Evolutionary conservation across 306 rosid species (phyloP), one percentile per base, ranked within the genome.

Genomic region (Fagus sylvatica): DNA sequence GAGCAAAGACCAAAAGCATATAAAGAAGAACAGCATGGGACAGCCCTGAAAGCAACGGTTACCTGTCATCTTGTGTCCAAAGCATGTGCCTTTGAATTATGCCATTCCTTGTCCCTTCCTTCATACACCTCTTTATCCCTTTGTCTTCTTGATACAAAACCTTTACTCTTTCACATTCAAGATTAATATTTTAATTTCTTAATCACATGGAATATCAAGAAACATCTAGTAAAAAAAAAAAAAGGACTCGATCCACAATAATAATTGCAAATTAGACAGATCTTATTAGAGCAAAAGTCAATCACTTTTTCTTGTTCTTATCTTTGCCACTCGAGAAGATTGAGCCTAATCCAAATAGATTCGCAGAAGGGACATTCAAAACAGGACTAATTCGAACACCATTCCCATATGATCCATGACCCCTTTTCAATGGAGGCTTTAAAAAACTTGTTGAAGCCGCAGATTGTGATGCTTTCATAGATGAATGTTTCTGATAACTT

Each of bases 401-500:
- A 75, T 84, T 84, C 48, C 79, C 85, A 77, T 89, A 79, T 37
- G 87, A 64, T 33, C 93, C 90, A 36, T 87, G 89, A 55, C 75
- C 66, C 83, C 87, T 91, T 85, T 91, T 90, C 77, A 91, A 59
- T 59, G 97, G 97, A 76, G 93, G 94, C 86, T 87, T 93, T 69
- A 66, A 91, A 78, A 81, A 86, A 81, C 77, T 66, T 17, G 41
- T 69, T 19, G 87, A 71, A 71, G 84, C 69, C 15, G 75, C 71
- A 30, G 79, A 71, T 22, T 77, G 78, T 33, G 74, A 54, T 1
- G 89, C 78, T 81, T 76, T 93, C 42, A 80, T 76, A 2, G 78
- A 40, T 1, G 53, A 59, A 73, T 49, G 73, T 73, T 77, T 89
- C 39, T 80, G 85, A 19, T 87, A 82, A 80, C 42, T 86, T 60